A percentile compares a stretch with the other conserved stretches of the same genome.
Evolutionary conservation across 495 filamentous ascomycete species (phyloP).

Genomic region (Aspergillus homomorphus): DNA sequence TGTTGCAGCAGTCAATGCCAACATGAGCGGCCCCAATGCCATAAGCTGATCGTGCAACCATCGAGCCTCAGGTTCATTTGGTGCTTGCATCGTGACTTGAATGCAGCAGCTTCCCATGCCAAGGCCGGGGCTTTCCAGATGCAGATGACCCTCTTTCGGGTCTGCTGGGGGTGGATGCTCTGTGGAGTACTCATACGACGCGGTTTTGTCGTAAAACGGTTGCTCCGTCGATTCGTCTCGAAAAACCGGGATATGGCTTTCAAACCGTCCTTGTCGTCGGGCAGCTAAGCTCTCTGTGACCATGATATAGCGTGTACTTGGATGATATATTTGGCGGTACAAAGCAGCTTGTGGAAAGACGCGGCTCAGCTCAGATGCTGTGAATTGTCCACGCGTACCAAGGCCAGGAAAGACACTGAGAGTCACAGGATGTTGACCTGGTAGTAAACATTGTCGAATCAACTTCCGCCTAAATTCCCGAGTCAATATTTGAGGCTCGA

Average conservation of each 20-base stretch:
- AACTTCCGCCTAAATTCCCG: background rate
- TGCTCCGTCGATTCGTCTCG: background rate
- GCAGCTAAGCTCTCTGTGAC: background rate
- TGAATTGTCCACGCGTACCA: background rate
- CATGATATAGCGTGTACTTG: background rate
- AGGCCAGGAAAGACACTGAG: constrained; percentile 1
- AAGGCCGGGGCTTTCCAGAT: constrained; percentile 93
- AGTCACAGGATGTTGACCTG: background rate
- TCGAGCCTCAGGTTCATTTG: constrained; percentile 82
- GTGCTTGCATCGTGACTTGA: constrained; percentile 90
- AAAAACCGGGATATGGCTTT: constrained; percentile 1
- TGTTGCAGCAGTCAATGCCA: constrained; percentile 87
- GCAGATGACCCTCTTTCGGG: constrained; percentile 62
- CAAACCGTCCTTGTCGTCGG: constrained; percentile 1
- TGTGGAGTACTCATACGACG: background rate
- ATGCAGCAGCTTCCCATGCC: constrained; percentile 91
- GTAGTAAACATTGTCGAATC: background rate
- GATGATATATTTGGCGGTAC: background rate
- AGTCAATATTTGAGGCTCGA: background rate
- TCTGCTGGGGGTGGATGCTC: background rate
- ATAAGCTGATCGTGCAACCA: constrained; percentile 88
- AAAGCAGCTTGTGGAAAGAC: background rate
- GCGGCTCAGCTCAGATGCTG: background rate
- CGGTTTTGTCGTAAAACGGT: background rate
- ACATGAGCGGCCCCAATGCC: constrained; percentile 77